Evolutionary conservation across 139 green algal genomes (phyloP), one percentile per base, ranked within the genome.

Genomic region (Picocystis salinarum): DNA sequence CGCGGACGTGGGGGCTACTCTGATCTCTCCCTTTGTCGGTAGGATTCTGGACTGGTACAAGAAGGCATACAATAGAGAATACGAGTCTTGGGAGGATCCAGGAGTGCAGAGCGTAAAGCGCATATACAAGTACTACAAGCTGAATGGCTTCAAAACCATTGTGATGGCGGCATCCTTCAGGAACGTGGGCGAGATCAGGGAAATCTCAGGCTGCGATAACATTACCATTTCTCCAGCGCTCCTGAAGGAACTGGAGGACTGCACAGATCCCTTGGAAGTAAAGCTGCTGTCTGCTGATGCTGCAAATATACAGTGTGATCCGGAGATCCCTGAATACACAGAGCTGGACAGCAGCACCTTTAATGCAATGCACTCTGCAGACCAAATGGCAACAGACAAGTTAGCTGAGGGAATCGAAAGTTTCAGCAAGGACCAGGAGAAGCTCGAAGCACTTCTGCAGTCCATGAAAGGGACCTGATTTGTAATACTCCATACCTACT

Each of bases 91-190:
- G 27, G 37, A 9, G 58, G 74, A 87, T 57, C 74, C 76, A 2
- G 76, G 76, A 15, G 45, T 52, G 15, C 45, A 20, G 19, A 29
- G 7, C 11, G 28, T 52, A 12, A 52, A 52, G 7, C 45, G 45
- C 45, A 6, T 52, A 9, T 52, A 53, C 34, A 66, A 57, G 18
- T 85, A 82, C 58, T 85, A 80, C 74, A 86, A 89, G 69, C 51
- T 67, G 23, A 56, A 76, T 34, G 45, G 42, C 40, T 76, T 77
- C 64, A 36, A 49, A 6, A 91, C 80, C 17, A 72, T 77, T 19
- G 72, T 92, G n/a, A 91, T 91, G 79, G 79, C 79, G 0, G 79
- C 80, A 0, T 83, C 68, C 17, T 91, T 92, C 71, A 59, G 80
- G 42, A 92, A 87, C 40, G 42, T 58, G 2, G 79, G 70, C 13